A percentile compares a stretch with the other conserved stretches of the same genome.
Evolutionary conservation across 805 yeast species (phyloP).

Genomic region (Sugiyamaella smithiae): DNA sequence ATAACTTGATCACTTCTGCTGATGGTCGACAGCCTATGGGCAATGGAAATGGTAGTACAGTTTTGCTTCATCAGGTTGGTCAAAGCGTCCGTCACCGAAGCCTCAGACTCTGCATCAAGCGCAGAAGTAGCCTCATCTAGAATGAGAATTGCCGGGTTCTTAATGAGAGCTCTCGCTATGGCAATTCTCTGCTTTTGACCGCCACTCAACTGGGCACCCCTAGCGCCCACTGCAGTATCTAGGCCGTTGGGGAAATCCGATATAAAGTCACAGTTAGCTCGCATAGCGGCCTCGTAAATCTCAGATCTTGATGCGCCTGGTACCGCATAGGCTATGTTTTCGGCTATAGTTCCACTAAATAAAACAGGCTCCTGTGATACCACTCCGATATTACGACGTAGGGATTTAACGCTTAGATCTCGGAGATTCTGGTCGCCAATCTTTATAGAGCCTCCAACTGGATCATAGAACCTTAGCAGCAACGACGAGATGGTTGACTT

Average conservation of each 20-base stretch:
- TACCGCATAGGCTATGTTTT: constrained; percentile 76
- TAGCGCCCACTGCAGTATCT: constrained; percentile 80
- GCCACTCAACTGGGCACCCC: constrained; percentile 87
- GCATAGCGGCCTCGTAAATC: constrained; percentile 57
- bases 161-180: constrained; percentile 78
- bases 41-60: constrained; percentile 75
- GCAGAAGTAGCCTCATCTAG: constrained; percentile 96
- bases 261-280: constrained; percentile 78
- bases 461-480: constrained; percentile 80
- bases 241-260: constrained; percentile 75
- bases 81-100: constrained; percentile 74
- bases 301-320: constrained; percentile 56
- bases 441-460: constrained; percentile 56
- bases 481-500: constrained; percentile 84
- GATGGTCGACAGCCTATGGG: constrained; percentile 87
- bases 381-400: constrained; percentile 75
- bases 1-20: constrained; percentile 76
- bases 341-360: constrained; percentile 80
- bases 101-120: constrained; percentile 82
- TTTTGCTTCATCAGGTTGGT: constrained; percentile 52
- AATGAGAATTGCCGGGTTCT: constrained; percentile 75
- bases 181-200: constrained; percentile 95
- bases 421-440: constrained; percentile 64
- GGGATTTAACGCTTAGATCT: constrained; percentile 65
- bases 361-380: constrained; percentile 92